Base-by-base conservation (phyloP, 2,329 filamentous ascomycete species). In the Ceratocystis cacaofunesta region DNA sequence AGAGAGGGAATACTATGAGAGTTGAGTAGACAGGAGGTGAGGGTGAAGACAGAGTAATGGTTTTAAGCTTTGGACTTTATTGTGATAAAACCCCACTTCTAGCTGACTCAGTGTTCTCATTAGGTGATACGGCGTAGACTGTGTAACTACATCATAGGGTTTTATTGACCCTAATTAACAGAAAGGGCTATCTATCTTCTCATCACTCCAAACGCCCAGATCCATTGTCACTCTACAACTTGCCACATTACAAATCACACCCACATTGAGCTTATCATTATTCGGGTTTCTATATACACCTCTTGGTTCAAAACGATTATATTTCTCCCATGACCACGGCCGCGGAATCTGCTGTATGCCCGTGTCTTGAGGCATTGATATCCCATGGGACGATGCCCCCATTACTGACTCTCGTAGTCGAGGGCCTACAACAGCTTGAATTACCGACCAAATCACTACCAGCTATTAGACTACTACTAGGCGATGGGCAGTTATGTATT, bases 261-360 rank as follows among this genome's bases (percentile, higher is more conserved):
- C 12, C 36, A 41, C 36, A 41, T 41, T 12, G 36, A 4, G 36
- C 36, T 41, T 41, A 12, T 12, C 3, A 41, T 41, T 12, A 36
- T 5, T 41, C 36, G 10, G 36, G 1, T 15, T 12, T 15, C 15
- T 5, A 41, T 41, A 41, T 12, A 41, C 30, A 32, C 30, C 30
- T 32, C 30, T 32, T 32, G 30, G 3, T 5, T 41, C 36, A 41
- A 41, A 41, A 4, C 3, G 12, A 15, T 5, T 1, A 15, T 1
- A 41, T 41, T 41, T 41, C 36, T 63, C 85, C 88, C 63, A 91
- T 92, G 0, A 89, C 90, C 17, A 79, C 89, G 17, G 96, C 92
- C 74, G 92, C 96, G 75, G 81, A 81, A 44, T 92, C 87, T 70
- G 92, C 92, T 0, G 88, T 91, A 36, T 87, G 90, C 68, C 80